These are phyloP conservation scores for Canavalia gladiata DNA, from an alignment of 306 rosid species.

Conservation along the genomic window DNA sequence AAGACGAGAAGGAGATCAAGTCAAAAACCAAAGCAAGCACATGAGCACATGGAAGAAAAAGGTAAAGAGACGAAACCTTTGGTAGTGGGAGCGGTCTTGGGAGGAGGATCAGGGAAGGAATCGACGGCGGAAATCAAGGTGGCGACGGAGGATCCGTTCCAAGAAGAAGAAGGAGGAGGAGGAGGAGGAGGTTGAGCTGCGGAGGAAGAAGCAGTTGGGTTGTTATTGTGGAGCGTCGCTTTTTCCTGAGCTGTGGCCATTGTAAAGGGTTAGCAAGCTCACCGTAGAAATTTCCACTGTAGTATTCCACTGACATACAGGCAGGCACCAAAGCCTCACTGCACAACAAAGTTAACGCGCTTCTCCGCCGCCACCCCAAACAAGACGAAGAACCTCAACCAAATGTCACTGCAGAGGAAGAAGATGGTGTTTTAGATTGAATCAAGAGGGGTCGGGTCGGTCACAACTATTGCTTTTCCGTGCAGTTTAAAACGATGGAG, in stretches of 20 bases:
- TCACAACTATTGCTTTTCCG: too few species aligned
- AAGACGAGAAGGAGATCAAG: conserved; percentile 9
- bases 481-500: too few species aligned
- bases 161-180: neutral
- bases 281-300: conserved; percentile 57
- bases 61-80: conserved; percentile 52
- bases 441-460: too few species aligned
- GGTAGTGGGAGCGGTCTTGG: conserved; percentile 61
- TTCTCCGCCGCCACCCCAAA: conserved; percentile 21
- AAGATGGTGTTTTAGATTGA: too few species aligned
- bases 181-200: neutral
- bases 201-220: conserved; percentile 46
- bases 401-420: too few species aligned
- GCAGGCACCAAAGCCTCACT: conserved; percentile 26
- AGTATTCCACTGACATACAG: conserved; percentile 74
- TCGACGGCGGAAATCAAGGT: conserved; percentile 61
- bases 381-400: too few species aligned
- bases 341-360: neutral
- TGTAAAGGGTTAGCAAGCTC: conserved; percentile 72
- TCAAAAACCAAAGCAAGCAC: conserved; percentile 7
- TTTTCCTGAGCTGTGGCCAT: conserved; percentile 84
- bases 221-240: conserved; percentile 57
- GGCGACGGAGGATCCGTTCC: conserved; percentile 52
- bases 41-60: neutral
- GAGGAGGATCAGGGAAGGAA: conserved; percentile 59